Base-by-base conservation (phyloP, 2,329 filamentous ascomycete species). In the Clarireedia homoeocarpa region DNA sequence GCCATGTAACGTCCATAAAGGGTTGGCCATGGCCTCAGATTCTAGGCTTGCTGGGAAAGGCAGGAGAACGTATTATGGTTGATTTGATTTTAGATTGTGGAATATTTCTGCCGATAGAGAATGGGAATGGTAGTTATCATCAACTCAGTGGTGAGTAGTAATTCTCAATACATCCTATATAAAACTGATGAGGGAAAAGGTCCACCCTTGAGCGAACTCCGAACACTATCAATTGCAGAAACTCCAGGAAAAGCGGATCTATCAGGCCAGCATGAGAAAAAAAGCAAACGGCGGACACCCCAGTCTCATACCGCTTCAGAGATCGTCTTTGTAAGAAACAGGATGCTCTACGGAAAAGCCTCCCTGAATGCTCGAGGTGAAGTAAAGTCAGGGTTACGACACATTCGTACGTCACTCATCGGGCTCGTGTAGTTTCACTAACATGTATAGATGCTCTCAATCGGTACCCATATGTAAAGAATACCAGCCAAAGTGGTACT, bases 281-380 rank as follows among this genome's bases (percentile, higher is more conserved):
- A 42, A 34, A 15, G 24, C 30, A 12, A 12, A 34, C 10, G 17
- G 26, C 40, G 38, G 48, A 6, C 10, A 20, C 2, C 10, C 36
- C 14, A 46, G 7, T 10, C 55, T n/a, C 74, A 77, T 9, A 80
- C 79, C 42, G 80, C 65, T 40, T 62, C 61, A 9, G 61, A 83
- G 15, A 90, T 97, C 56, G 73, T 76, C 1, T 86, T 99, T 65
- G 82, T 91, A 48, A 84, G 91, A 58, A 90, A 82, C 66, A 83
- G 90, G 20, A 95, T 96, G 76, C 77, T 97, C 50, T 97, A 96
- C 71, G 86, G 88, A 23, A 84, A 83, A 63, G 82, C 90, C 20
- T 78, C 81, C 1, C 74, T 91, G 30, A 92, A 86, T 65, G 76
- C 82, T 2, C 81, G 80, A 62, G 85, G 87, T 3, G 71, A 76